Percentiles rank a stretch among this genome's conserved stretches.
Conservation (phyloP, 306 rosid genomes). For the Prosopis cineraria region DNA sequence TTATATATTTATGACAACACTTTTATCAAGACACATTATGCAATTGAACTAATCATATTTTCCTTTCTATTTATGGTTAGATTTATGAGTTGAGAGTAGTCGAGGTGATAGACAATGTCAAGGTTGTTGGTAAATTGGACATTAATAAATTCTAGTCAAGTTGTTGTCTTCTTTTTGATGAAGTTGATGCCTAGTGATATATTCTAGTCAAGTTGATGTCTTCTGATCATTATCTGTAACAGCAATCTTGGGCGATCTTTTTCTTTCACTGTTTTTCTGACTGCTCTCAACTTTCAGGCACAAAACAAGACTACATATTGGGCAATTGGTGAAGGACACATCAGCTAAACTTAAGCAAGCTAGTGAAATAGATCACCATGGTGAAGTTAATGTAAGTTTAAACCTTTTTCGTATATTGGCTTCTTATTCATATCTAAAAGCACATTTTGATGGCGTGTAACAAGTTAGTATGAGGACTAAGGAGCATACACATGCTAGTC, state of each 20-base stretch:
- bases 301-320: slow-evolving; percentile 89
- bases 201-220: background rate
- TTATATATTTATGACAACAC: background rate
- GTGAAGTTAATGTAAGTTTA: slow-evolving; percentile 68
- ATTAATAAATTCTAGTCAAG: background rate
- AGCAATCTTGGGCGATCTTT: background rate
- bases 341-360: slow-evolving; percentile 92
- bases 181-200: too few species aligned
- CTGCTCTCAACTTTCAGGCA: slow-evolving; percentile 58
- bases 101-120: background rate
- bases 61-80: background rate
- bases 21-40: background rate
- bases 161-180: slow-evolving; percentile 2
- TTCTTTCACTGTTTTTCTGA: background rate
- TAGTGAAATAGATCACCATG: slow-evolving; percentile 83
- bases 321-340: slow-evolving; percentile 93
- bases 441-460: slow-evolving; percentile 19
- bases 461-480: background rate
- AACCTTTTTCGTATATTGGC: background rate
- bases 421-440: slow-evolving; percentile 20
- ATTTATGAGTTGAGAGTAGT: background rate
- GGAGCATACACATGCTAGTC: slow-evolving; percentile 17
- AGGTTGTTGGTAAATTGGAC: background rate
- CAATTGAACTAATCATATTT: background rate
- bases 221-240: background rate